phyloP scores from a whole-genome alignment of 169 alveolate genomes.

The Plasmodium vivax region DNA sequence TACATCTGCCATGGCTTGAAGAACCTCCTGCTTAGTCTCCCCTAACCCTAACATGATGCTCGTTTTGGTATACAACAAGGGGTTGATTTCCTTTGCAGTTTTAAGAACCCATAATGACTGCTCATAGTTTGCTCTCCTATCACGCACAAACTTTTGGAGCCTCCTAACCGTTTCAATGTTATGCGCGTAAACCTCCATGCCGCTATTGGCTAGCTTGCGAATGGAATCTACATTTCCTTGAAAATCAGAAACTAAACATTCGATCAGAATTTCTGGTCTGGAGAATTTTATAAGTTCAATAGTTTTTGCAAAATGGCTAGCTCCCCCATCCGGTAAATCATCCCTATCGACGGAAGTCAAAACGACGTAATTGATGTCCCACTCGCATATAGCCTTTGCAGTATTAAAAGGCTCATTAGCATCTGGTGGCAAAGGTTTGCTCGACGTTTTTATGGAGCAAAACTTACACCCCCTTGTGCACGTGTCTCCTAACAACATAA shows the following conservation, averaged over 20 bases:
- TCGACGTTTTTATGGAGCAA: conserved; percentile 81
- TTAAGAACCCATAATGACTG: conserved; percentile 74
- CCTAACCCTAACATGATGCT: conserved; percentile 83
- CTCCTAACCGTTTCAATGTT: conserved; percentile 83
- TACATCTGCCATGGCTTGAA: conserved; percentile 65
- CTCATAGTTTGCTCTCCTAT: conserved; percentile 79
- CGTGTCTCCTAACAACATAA: conserved; percentile 85
- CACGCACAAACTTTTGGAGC: conserved; percentile 78
- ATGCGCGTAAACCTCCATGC: conserved; percentile 84
- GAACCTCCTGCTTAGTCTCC: conserved; percentile 78
- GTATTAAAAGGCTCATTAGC: conserved; percentile 80
- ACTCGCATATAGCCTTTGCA: conserved; percentile 82
- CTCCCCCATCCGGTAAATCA: conserved; percentile 85
- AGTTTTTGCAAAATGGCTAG: conserved; percentile 82
- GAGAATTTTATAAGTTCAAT: conserved; percentile 76
- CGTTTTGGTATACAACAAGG: conserved; percentile 79
- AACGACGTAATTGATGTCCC: conserved; percentile 83
- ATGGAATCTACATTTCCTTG: conserved; percentile 77
- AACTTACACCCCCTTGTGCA: conserved; percentile 86
- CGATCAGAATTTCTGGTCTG: conserved; percentile 79
- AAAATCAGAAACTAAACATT: conserved; percentile 82
- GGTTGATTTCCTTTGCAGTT: conserved; percentile 76
- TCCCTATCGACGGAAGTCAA: conserved; percentile 85
- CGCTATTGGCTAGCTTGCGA: conserved; percentile 74
- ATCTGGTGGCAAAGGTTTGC: conserved; percentile 84